Evolutionary conservation across 83 land plant species (phyloP).

Genomic region (Thuja plicata): DNA sequence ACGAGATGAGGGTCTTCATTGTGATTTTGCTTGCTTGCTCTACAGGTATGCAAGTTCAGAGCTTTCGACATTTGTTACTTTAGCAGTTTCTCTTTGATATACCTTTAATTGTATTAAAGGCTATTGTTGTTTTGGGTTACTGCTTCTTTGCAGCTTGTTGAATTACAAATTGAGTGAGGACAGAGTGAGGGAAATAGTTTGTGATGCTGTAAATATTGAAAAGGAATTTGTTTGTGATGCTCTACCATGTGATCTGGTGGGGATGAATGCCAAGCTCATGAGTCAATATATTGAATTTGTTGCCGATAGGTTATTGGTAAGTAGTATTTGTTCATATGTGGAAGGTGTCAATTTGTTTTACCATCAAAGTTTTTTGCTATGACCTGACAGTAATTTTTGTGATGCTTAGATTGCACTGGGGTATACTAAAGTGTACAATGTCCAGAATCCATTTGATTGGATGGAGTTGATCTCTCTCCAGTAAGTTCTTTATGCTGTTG

Average conservation of each 20-base stretch:
- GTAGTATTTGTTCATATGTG: neutral
- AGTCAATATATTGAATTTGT: slow-evolving; percentile 59
- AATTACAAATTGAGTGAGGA: slow-evolving; percentile 36
- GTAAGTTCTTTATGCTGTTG: slow-evolving; percentile 24
- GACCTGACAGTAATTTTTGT: neutral
- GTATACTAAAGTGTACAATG: slow-evolving; percentile 35
- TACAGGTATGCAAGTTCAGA: slow-evolving; percentile 31
- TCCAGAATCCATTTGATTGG: slow-evolving; percentile 59
- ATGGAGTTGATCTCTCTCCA: slow-evolving; percentile 68
- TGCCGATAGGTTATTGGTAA: slow-evolving; percentile 52
- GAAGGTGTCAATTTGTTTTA: neutral
- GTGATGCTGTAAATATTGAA: slow-evolving; percentile 61
- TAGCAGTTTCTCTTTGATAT: neutral
- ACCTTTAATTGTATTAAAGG: neutral
- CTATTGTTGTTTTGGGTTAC: neutral
- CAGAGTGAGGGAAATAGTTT: slow-evolving; percentile 39
- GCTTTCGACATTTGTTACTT: neutral
- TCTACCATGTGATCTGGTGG: slow-evolving; percentile 54
- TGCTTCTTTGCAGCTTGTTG: slow-evolving; percentile 25
- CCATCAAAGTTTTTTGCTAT: neutral
- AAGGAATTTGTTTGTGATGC: slow-evolving; percentile 62
- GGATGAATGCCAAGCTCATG: slow-evolving; percentile 54
- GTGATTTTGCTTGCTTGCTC: slow-evolving; percentile 53
- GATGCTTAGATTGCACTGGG: slow-evolving; percentile 45
- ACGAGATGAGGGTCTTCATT: slow-evolving; percentile 55